Evolutionary conservation across 2,329 filamentous ascomycete genomes (phyloP), one percentile per base, ranked within the genome.

Genomic region (Cryphonectria nitschkei): DNA sequence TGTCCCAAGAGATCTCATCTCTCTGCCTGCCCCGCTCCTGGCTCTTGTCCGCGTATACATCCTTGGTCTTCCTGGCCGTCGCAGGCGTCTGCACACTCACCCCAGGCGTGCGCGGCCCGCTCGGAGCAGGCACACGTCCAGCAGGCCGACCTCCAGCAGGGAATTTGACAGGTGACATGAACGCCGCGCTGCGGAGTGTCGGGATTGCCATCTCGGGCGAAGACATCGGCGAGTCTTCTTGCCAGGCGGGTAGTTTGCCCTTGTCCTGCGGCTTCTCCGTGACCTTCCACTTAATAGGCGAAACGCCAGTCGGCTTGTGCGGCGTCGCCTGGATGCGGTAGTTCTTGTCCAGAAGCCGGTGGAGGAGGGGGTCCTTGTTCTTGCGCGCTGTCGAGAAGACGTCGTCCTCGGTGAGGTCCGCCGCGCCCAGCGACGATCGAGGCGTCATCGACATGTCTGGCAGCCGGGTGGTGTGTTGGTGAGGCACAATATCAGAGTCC

Each of bases 321-420:
- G 96, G 96, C 13, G 96, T 99, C 7, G 95, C 94, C 80, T 97
- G 93, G 34, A 99, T 87, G 43, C 95, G 93, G 83, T 97, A 99
- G 70, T 93, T 98, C 82, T 97, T 98, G 84, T 98, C 95, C 6
- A 97, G 88, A n/a, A 98, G 86, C 71, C 92, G 93, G 80, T 98
- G 95, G 56, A 99, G 87, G 11, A 98, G 85, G 2, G 93, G 93
- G 78, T 98, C 94, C 72, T 89, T 88, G 76, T 84, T 84, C 78
- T 73, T 78, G 67, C 52, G 73, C 52, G 77, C 70, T 11, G 77
- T 74, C 65, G 74, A 73, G 32, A 74, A 74, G 62, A 68, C 73
- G 65, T 69, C 73, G 70, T 72, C 69, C 54, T 74, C 61, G 70
- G 77, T 70, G 72, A 75, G 67, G 74, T 77, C 52, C 78, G 83